Base-by-base conservation (phyloP, 164 flowering plant genomes). In the Vitis riparia region DNA sequence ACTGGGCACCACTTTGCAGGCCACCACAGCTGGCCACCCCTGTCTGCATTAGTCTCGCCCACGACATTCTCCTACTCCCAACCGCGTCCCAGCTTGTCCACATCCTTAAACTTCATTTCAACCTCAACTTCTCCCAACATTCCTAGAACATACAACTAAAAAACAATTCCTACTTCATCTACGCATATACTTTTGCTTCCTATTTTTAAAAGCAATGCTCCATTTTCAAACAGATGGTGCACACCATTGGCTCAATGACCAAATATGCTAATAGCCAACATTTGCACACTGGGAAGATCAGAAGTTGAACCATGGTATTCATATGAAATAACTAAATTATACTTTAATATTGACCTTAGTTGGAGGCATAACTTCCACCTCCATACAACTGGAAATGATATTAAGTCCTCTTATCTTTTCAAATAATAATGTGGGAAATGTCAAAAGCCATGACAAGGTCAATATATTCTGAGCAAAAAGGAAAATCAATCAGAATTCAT, bases 21-120 rank as follows among this genome's bases (percentile, higher is more conserved):
- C 29, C 27, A 13, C 11, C 62, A 23, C 62, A 59, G 62, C 62
- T 59, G 62, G 37, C 14, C 44, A 27, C 5, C 27, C 44, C 7
- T 37, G 7, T 6, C 44, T 37, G 11, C 50, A 16, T 63, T 63
- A 71, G 73, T 71, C 68, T 71, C 68, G 9, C 29, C 37, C 75
- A 72, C 69, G 75, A 72, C 59, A 32, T 32, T 50, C 50, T 17
- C 11, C 19, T 4, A 29, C 63, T 57, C 70, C 65, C 11, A 19
- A 16, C 75, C 75, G 66, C 70, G 66, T 67, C 59, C 66, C 60
- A 70, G 73, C 73, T 70, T 47, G 51, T 11, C 62, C 12, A 23
- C 13, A 53, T n/a, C 29, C 37, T 52, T 14, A 9, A 6, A 57
- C 10, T 57, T 7, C 16, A 7, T 16, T 57, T 9, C 29, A 19